Evolutionary conservation across 257 asterid species (phyloP).

Genomic region (Capsicum rhomboideum): DNA sequence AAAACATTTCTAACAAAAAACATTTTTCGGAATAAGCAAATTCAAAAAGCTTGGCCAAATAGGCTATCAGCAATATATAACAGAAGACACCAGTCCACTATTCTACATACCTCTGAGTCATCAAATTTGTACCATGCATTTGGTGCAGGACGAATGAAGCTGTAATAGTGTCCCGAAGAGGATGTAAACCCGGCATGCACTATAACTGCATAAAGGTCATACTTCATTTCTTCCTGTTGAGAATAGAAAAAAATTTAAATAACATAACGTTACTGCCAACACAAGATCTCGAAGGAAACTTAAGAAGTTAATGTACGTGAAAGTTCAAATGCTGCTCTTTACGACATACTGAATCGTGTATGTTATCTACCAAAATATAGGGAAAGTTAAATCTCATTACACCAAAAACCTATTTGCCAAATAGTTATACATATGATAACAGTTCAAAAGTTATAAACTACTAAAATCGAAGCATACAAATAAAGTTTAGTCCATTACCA

Average conservation of each 20-base stretch:
- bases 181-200: slow-evolving; percentile 66
- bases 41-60: too few relatives aligned
- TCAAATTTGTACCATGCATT: slow-evolving; percentile 72
- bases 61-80: not conserved
- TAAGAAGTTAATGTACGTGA: not conserved
- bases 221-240: slow-evolving; percentile 54
- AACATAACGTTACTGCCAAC: not conserved
- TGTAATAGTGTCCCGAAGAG: slow-evolving; percentile 74
- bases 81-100: not conserved
- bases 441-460: too few relatives aligned
- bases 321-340: not conserved
- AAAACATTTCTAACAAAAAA: too few relatives aligned
- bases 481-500: too few relatives aligned
- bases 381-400: too few relatives aligned
- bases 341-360: not conserved
- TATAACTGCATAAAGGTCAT: slow-evolving; percentile 62
- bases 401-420: too few relatives aligned
- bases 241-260: not conserved
- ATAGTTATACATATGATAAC: too few relatives aligned
- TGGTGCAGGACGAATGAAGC: slow-evolving; percentile 59
- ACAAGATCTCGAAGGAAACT: not conserved
- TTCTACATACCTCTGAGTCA: slow-evolving; percentile 47
- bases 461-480: too few relatives aligned
- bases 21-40: too few relatives aligned
- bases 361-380: not conserved